Percentiles rank a stretch among this genome's conserved stretches.
Conservation (phyloP, 768 basidiomycete genomes). For the Xerocomellus amylosporus region DNA sequence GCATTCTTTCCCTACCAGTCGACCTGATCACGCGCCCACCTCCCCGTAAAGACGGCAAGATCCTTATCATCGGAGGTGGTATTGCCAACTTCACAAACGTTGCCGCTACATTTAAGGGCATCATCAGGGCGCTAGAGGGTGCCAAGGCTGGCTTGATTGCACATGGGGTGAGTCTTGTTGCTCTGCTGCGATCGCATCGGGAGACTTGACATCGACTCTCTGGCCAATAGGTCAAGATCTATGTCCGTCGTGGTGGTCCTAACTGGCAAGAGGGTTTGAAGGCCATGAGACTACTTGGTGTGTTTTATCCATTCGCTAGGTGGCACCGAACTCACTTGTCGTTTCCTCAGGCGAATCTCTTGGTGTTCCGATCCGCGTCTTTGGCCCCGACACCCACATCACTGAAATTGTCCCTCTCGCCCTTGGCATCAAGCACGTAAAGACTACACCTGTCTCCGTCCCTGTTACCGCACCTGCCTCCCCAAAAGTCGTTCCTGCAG, state of each 20-base stretch:
- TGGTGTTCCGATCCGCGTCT: conserved; percentile 95
- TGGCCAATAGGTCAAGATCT: conserved; percentile 79
- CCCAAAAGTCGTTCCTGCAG: conserved; percentile 25
- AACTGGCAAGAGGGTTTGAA: conserved; percentile 99
- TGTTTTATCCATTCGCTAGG: background rate
- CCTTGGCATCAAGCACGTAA: conserved; percentile 61
- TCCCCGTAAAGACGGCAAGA: conserved; percentile 84
- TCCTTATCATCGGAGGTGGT: conserved; percentile 99
- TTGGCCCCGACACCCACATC: conserved; percentile 97
- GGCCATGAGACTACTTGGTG: conserved; percentile 92
- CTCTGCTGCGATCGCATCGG: background rate
- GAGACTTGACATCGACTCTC: conserved; percentile 20
- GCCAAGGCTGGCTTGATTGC: conserved; percentile 81
- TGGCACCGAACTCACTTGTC: background rate
- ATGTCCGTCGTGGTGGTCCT: conserved; percentile 95
- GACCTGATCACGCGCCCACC: conserved; percentile 92
- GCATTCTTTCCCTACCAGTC: conserved; percentile 41
- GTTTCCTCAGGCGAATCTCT: conserved; percentile 68
- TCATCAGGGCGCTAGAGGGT: conserved; percentile 95
- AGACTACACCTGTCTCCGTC: conserved; percentile 33
- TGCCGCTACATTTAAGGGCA: conserved; percentile 99
- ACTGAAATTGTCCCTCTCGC: conserved; percentile 98
- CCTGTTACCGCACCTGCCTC: conserved; percentile 49
- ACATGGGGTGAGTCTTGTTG: conserved; percentile 20
- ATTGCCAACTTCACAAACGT: conserved; percentile 99